Conservation (phyloP, 768 basidiomycete genomes). For the Mycena galericulata region DNA sequence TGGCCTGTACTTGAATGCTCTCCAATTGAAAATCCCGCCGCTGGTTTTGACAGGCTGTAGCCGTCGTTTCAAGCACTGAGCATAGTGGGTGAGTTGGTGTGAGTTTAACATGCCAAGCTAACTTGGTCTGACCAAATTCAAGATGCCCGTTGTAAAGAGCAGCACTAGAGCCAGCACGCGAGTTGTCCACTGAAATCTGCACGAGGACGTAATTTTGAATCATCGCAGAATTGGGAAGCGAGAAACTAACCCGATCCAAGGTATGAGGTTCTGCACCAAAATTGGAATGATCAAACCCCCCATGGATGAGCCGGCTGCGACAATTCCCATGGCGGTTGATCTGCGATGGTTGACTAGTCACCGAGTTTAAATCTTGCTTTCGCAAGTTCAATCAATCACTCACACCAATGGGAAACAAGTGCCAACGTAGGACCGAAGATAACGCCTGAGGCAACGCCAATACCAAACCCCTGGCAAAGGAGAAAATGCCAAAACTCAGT, state of each 20-base stretch:
- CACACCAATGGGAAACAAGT: conserved; percentile 81
- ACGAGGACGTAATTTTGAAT: neutral
- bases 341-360: conserved; percentile 22
- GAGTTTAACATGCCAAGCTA: neutral
- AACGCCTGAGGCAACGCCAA: conserved; percentile 72
- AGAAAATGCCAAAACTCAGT: conserved; percentile 83
- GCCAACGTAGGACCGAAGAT: conserved; percentile 73
- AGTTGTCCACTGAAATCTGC: conserved; percentile 84
- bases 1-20: conserved; percentile 62
- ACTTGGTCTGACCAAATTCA: conserved; percentile 58
- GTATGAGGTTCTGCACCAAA: conserved; percentile 65
- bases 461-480: conserved; percentile 76
- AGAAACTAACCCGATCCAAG: conserved; percentile 52
- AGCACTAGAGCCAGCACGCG: conserved; percentile 76
- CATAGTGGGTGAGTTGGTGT: neutral
- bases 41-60: conserved; percentile 64
- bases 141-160: conserved; percentile 59
- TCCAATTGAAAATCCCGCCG: conserved; percentile 70
- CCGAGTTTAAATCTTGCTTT: neutral
- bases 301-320: conserved; percentile 73
- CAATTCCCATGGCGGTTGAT: conserved; percentile 61
- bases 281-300: conserved; percentile 81
- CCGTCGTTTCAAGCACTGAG: conserved; percentile 59
- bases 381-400: conserved; percentile 31
- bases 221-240: neutral